A percentile compares a stretch with the other conserved stretches of the same genome.
These are phyloP conservation scores for Gigaspora rosea DNA, from an alignment of 192 early-diverging fungal genomes.

Conservation along the genomic window DNA sequence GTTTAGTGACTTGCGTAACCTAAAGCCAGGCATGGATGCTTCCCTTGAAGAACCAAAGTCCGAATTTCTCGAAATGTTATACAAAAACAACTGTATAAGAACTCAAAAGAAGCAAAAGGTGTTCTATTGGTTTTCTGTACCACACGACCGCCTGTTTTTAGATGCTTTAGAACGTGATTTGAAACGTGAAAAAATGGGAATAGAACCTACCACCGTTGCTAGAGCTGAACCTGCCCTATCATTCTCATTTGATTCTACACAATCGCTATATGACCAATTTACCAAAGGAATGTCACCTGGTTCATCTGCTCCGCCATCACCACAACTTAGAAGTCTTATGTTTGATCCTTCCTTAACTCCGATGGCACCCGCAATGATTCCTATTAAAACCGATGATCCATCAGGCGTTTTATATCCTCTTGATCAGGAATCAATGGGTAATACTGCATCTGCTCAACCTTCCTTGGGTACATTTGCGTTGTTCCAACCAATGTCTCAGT, in stretches of 20 bases:
- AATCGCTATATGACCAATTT: constrained; percentile 56
- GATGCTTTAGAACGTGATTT: constrained; percentile 96
- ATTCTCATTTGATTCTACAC: constrained; percentile 60
- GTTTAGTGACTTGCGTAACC: constrained; percentile 91
- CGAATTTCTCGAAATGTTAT: constrained; percentile 91
- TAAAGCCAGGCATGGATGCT: constrained; percentile 94
- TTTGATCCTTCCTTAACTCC: constrained; percentile 26
- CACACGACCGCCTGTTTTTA: constrained; percentile 90
- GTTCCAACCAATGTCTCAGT: constrained; percentile 25
- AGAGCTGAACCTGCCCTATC: constrained; percentile 69
- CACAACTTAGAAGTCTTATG: constrained; percentile 27
- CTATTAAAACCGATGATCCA: constrained; percentile 26
- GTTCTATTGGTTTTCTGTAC: constrained; percentile 97
- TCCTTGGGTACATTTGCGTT: constrained; percentile 21
- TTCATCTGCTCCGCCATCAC: constrained; percentile 36
- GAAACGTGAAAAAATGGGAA: constrained; percentile 86
- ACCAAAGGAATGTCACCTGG: constrained; percentile 42
- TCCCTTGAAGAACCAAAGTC: constrained; percentile 91
- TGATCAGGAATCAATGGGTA: constrained; percentile 23
- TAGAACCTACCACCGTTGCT: constrained; percentile 82
- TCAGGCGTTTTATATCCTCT: constrained; percentile 19
- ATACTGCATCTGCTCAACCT: constrained; percentile 9
- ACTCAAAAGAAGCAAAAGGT: constrained; percentile 99
- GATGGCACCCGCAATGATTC: constrained; percentile 27
- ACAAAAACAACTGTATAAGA: constrained; percentile 94